A percentile compares a stretch with the other conserved stretches of the same genome.
phyloP scores from a whole-genome alignment of 2,329 filamentous ascomycete species.

The Tolypocladium nubicola region DNA sequence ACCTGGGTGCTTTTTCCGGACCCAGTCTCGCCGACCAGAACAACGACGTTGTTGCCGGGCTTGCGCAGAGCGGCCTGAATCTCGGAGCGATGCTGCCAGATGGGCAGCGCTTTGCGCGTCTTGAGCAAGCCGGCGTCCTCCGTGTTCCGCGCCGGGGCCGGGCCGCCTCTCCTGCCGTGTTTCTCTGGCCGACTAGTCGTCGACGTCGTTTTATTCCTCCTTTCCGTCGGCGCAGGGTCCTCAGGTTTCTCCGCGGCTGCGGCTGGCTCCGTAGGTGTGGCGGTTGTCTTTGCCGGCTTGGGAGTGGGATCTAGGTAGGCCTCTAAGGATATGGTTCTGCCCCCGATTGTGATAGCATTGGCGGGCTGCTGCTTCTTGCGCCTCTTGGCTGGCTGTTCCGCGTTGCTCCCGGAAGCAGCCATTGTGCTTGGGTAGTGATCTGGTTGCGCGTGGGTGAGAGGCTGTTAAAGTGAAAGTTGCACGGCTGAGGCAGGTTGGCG shows the following conservation, averaged over 20 bases:
- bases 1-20: slow-evolving; percentile 96
- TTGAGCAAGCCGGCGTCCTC: slow-evolving; percentile 25
- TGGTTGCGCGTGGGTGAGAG: background rate
- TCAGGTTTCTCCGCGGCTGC: slow-evolving; percentile 1
- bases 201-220: background rate
- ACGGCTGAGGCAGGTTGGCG: background rate
- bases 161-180: slow-evolving; percentile 1
- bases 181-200: background rate
- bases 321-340: slow-evolving; percentile 37
- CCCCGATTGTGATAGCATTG: slow-evolving; percentile 33
- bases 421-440: background rate
- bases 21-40: slow-evolving; percentile 88
- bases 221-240: background rate
- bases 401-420: background rate
- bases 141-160: slow-evolving; percentile 6
- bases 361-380: slow-evolving; percentile 20
- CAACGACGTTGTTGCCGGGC: slow-evolving; percentile 56
- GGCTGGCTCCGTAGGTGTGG: background rate
- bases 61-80: slow-evolving; percentile 53
- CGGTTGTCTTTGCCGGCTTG: slow-evolving; percentile 11
- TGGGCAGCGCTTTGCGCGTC: slow-evolving; percentile 61
- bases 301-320: slow-evolving; percentile 34
- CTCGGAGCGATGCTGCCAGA: slow-evolving; percentile 62
- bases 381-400: slow-evolving; percentile 22
- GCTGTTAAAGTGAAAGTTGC: background rate